Base-by-base conservation (phyloP, 345 rosid genomes). In the Lagerstroemia speciosa region DNA sequence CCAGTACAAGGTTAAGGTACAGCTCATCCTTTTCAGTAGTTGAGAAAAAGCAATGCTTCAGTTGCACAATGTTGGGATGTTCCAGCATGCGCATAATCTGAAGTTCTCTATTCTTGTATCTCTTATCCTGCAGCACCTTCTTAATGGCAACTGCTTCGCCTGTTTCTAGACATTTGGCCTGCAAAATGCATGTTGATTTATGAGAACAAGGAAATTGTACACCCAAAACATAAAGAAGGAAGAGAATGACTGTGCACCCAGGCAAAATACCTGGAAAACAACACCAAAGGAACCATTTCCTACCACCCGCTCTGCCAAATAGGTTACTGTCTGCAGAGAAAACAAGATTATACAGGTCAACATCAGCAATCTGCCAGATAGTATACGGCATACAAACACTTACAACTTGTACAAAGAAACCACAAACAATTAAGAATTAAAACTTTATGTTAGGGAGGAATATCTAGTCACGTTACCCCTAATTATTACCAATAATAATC, bases 21-120 rank as follows among this genome's bases (percentile, higher is more conserved):
- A 91, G 76, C 82, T 89, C 96, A 72, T 94, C 93, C 73, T 87
- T 91, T 62, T 91, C 96, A 63, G 96, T 86, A 68, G 96, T 85
- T 70, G 99, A 91, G 79, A 82, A 87, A 87, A 94, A 94, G 72
- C 91, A 94, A 67, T 92, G 95, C 81, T 89, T 89, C 72, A 94
- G 86, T 41, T 80, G 84, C 67, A 91, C 88, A 52, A 85, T 89
- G 70, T 94, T 94, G 40, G 96, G 92, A 82, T 94, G 97, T 76
- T 85, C 80, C 50, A 89, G 93, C 50, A 84, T 26, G 30, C 89
- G 97, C 97, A 94, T 89, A 70, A 94, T 85, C 82, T 94, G 98
- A 73, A 94, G 98, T 79, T 94, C 99, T 71, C 99, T 86, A 70
- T 94, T 94, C 81, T 94, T 94, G 87, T 89, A 94, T 83, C 97